Conservation (phyloP, 176 grass and related monocot genomes). For the Eleusine indica region DNA sequence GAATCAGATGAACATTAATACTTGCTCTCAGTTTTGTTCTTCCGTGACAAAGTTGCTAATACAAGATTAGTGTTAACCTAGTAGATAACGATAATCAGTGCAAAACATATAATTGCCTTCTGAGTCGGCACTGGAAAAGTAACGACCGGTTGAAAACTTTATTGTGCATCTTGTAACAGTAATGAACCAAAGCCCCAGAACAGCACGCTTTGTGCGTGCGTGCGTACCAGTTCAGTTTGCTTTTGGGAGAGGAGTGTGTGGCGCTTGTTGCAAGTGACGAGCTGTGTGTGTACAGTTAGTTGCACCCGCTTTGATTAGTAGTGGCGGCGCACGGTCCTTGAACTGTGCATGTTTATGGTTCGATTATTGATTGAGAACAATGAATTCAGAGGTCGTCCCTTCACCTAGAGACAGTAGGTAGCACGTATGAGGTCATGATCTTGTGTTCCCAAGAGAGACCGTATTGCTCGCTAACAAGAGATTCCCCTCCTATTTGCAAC, state of each 20-base stretch:
- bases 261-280: not conserved
- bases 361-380: not conserved
- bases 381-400: slow-evolving; percentile 1
- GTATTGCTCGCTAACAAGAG: not conserved
- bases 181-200: slow-evolving; percentile 6
- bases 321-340: slow-evolving; percentile 12
- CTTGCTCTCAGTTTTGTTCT: not conserved
- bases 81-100: not conserved
- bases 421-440: not conserved
- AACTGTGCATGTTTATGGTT: slow-evolving; percentile 13
- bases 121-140: not conserved
- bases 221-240: not conserved
- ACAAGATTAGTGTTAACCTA: not conserved
- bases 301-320: slow-evolving; percentile 16
- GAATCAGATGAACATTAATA: not conserved
- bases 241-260: not conserved
- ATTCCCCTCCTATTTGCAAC: not conserved
- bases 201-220: not conserved
- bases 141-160: not conserved
- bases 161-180: not conserved
- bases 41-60: not conserved
- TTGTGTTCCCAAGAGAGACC: no score
- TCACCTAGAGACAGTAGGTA: slow-evolving; percentile 4
- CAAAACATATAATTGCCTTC: not conserved
- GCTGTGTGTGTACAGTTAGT: not conserved